These are phyloP conservation scores for Suillus hirtellus DNA, from an alignment of 768 basidiomycete species.

Conservation along the genomic window DNA sequence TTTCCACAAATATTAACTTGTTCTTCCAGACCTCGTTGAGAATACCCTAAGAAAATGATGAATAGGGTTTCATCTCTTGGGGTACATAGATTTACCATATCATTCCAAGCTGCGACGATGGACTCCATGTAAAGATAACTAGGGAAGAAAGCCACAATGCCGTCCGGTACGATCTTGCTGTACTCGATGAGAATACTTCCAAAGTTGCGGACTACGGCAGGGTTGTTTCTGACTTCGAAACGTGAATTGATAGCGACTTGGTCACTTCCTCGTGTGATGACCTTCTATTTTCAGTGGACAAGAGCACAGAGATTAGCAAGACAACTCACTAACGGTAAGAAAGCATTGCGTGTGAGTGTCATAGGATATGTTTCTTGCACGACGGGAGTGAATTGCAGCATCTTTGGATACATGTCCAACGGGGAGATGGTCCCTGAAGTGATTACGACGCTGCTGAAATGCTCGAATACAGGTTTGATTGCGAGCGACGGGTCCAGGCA, in stretches of 20 bases:
- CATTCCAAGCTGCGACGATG: constrained; percentile 99
- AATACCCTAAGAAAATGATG: constrained; percentile 67
- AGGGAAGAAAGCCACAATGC: constrained; percentile 98
- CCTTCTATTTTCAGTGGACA: constrained; percentile 44
- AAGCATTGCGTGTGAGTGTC: constrained; percentile 97
- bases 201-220: constrained; percentile 97
- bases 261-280: constrained; percentile 97
- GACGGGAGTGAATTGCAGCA: constrained; percentile 96
- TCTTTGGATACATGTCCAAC: constrained; percentile 99
- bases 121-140: constrained; percentile 99
- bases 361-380: constrained; percentile 97
- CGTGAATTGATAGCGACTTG: constrained; percentile 98
- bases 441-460: constrained; percentile 97
- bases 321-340: constrained; percentile 80
- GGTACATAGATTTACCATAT: constrained; percentile 73
- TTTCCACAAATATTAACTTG: constrained; percentile 99
- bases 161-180: constrained; percentile 97
- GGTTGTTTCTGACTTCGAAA: constrained; percentile 98
- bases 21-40: constrained; percentile 99
- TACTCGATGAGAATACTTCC: constrained; percentile 98
- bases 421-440: constrained; percentile 99
- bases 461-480: constrained; percentile 97
- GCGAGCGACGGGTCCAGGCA: constrained; percentile 97
- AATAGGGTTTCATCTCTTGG: neutral
- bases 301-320: neutral